Conservation (phyloP, 331 rosid genomes). For the Saraca asoca region DNA sequence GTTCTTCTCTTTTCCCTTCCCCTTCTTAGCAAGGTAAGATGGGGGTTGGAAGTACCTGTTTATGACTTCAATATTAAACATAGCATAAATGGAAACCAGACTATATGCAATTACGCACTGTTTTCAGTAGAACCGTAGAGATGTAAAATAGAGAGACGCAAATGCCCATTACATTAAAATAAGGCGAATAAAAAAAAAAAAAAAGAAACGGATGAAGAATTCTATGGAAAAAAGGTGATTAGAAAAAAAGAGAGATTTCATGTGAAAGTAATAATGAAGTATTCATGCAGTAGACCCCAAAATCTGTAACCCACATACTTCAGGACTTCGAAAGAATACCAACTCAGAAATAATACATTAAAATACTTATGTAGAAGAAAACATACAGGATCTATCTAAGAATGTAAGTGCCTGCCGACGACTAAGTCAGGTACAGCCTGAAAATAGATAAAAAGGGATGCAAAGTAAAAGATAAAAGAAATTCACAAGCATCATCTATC, state of each 20-base stretch:
- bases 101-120: not conserved
- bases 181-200: not conserved
- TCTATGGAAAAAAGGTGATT: not conserved
- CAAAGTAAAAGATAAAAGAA: too few species aligned
- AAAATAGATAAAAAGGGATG: slow-evolving; percentile 23
- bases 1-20: not conserved
- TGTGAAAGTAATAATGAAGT: not conserved
- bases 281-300: too few species aligned
- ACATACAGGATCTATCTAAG: slow-evolving; percentile 67
- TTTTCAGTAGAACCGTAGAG: not conserved
- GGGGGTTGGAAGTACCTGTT: not conserved
- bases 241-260: not conserved
- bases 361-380: slow-evolving; percentile 17
- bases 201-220: not conserved
- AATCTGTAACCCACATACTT: not conserved
- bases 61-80: slow-evolving; percentile 1
- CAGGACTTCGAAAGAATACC: not conserved
- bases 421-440: slow-evolving; percentile 79
- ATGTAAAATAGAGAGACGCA: slow-evolving; percentile 1
- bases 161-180: not conserved
- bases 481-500: too few species aligned
- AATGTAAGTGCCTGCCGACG: slow-evolving; percentile 53
- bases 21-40: not conserved
- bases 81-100: slow-evolving; percentile 5
- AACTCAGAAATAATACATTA: not conserved